phyloP scores from a whole-genome alignment of 75 land plant species.

The Isoetes taiwanensis region DNA sequence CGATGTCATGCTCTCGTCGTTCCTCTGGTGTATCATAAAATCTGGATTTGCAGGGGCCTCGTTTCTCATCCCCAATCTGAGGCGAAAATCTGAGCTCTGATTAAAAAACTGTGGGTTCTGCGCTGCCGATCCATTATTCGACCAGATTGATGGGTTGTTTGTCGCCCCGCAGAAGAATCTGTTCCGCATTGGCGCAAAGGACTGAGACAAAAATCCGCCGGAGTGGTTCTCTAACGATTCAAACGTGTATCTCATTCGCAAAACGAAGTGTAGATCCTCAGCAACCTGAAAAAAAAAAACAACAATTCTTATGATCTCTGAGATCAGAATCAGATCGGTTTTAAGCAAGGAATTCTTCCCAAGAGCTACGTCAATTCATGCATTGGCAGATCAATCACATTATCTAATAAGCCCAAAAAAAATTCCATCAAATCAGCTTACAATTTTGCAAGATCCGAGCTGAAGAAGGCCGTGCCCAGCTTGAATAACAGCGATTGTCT shows the following conservation, averaged over 20 bases:
- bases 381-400: background rate
- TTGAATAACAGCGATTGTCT: slow-evolving; percentile 95
- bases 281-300: slow-evolving; percentile 39
- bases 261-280: slow-evolving; percentile 81
- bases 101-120: too few relatives aligned
- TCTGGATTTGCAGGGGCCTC: too few relatives aligned
- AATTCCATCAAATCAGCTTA: slow-evolving; percentile 20
- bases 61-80: too few relatives aligned
- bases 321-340: background rate
- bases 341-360: background rate
- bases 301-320: background rate
- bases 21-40: too few relatives aligned
- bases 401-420: background rate
- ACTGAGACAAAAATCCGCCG: slow-evolving; percentile 68
- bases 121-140: too few relatives aligned
- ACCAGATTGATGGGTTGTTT: too few relatives aligned
- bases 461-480: slow-evolving; percentile 91
- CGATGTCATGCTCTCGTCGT: too few relatives aligned
- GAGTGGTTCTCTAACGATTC: slow-evolving; percentile 84
- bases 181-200: too few relatives aligned
- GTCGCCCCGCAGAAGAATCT: too few relatives aligned
- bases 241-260: slow-evolving; percentile 78
- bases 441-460: slow-evolving; percentile 88
- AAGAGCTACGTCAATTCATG: background rate
- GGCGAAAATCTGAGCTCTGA: too few relatives aligned